Conservation (phyloP, 2,329 filamentous ascomycete genomes). For the Phoma sp. region DNA sequence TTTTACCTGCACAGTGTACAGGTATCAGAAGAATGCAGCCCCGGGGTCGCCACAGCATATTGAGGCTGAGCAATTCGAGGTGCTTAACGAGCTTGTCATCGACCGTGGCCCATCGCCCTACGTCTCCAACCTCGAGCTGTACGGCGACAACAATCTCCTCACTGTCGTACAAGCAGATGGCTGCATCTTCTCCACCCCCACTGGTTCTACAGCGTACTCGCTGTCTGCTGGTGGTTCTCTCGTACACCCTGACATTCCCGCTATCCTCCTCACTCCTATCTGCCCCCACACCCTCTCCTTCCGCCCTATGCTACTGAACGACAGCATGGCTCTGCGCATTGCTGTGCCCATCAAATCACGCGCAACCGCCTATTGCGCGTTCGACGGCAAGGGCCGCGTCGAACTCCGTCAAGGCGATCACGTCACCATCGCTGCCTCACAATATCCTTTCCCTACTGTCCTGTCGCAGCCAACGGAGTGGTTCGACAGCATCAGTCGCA, state of each 20-base stretch:
- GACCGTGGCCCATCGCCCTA: conserved; percentile 96
- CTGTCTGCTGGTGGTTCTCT: conserved; percentile 94
- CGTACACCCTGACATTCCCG: conserved; percentile 95
- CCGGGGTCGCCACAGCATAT: conserved; percentile 67
- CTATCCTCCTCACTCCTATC: conserved; percentile 94
- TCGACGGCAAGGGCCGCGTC: conserved; percentile 94
- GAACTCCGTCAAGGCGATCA: conserved; percentile 93
- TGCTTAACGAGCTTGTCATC: conserved; percentile 97
- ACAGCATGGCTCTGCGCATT: conserved; percentile 90
- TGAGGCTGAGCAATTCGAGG: conserved; percentile 95
- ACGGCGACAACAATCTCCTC: conserved; percentile 91
- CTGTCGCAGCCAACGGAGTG: conserved; percentile 89
- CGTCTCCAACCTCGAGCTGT: conserved; percentile 94
- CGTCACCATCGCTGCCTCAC: conserved; percentile 93
- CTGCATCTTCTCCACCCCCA: conserved; percentile 97
- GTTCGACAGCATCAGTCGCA: conserved; percentile 94
- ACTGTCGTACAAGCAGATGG: conserved; percentile 97
- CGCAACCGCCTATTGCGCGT: conserved; percentile 94
- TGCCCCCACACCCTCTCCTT: conserved; percentile 97
- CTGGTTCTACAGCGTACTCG: conserved; percentile 88
- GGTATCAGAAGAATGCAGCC: conserved; percentile 57
- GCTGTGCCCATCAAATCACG: conserved; percentile 83
- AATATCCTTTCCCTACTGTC: conserved; percentile 97
- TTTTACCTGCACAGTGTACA: conserved; percentile 97
- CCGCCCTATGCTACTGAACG: conserved; percentile 95